Base-by-base conservation (phyloP, 1,284 basidiomycete species). In the Anthracocystis setariae region DNA sequence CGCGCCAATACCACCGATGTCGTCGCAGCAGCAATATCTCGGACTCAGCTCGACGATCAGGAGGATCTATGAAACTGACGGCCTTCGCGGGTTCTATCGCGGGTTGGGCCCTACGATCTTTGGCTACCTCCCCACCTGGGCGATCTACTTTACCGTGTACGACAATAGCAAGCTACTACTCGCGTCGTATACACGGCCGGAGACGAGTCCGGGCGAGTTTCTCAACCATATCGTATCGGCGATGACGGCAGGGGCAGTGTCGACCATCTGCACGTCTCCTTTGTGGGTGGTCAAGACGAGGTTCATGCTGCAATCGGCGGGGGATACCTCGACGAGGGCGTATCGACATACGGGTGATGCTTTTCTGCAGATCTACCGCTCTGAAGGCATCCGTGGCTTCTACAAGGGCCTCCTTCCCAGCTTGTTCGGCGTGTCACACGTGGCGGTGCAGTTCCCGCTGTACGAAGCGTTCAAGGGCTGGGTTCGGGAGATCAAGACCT, bases 261-360 rank as follows among this genome's bases (percentile, higher is more conserved):
- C 69, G n/a, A 81, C 81, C 8, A 57, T 75, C n/a, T 74, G 73
- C 55, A 82, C 81, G 1, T 73, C 64, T 12, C 81, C 81, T 4
- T 55, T 82, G 12, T 82, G 81, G 81, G 81, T 82, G 15, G 76
- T 82, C 38, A 82, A 82, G 44, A 82, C 81, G 10, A 51, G 81
- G 1, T 78, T 77, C 55, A 82, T 82, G 80, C 38, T 77, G 13
- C 73, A 77, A 27, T 65, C 49, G 17, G 43, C 40, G 17, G 52
- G 51, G n/a, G 56, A 62, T 24, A 68, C 51, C 0, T 21, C 52
- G 0, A 55, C 50, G 3, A 51, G 47, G 13, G 74, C 60, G 9
- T 82, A 82, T 45, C 48, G 70, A 2, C 78, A 82, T 35, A 82
- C 79, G 5, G 61, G 69, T 18, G 80, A 82, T 50, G 80, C 81